A percentile compares a stretch with the other conserved stretches of the same genome.
Conservation (phyloP, 441 rosid genomes). For the Erodium trifolium region DNA sequence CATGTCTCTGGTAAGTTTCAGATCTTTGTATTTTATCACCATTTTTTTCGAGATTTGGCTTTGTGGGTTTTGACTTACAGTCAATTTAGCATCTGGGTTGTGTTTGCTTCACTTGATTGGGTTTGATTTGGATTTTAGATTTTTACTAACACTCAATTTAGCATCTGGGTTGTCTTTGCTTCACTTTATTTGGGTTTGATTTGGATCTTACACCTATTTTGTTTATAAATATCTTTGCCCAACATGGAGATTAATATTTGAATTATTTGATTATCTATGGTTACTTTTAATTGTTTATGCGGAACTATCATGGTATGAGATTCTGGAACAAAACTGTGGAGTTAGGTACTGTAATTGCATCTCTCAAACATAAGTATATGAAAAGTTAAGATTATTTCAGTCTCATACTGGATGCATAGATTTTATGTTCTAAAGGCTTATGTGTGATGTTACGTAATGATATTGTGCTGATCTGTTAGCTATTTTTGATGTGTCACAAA, state of each 20-base stretch:
- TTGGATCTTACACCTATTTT: not conserved
- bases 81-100: not conserved
- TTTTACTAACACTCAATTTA: no score
- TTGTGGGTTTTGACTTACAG: not conserved
- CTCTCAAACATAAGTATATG: not conserved
- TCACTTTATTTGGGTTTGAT: not conserved
- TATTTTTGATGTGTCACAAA: not conserved
- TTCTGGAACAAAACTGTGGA: no score
- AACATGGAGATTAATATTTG: not conserved
- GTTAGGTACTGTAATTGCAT: not conserved
- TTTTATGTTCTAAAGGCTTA: no score
- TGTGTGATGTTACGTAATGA: no score
- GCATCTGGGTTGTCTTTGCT: no score
- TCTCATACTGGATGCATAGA: not conserved
- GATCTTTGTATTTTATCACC: not conserved
- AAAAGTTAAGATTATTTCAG: not conserved
- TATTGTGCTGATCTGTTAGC: not conserved
- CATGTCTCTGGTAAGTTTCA: not conserved
- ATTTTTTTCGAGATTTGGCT: not conserved
- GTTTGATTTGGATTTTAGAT: no score
- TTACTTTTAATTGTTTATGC: not conserved
- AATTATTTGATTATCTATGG: no score
- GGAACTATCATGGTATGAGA: not conserved
- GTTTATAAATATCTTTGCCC: not conserved
- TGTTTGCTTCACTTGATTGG: not conserved